Base-by-base conservation (phyloP, 2,329 filamentous ascomycete species). In the Chrysoporthe cubensis region DNA sequence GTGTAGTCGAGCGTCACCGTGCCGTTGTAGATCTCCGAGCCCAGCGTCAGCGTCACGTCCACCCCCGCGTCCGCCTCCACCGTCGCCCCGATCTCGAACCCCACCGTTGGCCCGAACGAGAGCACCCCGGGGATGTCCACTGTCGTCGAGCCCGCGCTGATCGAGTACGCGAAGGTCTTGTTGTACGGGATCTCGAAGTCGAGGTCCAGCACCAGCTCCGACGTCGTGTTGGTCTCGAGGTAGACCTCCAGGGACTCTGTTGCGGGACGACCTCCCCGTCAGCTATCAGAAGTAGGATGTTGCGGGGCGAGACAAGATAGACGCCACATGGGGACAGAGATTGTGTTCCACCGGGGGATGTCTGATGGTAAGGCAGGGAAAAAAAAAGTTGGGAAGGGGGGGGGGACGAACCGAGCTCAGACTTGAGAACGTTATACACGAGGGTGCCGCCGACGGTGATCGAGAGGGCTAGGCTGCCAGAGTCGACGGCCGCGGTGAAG, bases 401-500 rank as follows among this genome's bases (percentile, higher is more conserved):
- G 18, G 14, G n/a, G 11, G 34, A 58, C 63, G 43, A 1, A 65
- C 63, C 54, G 16, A 65, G 42, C n/a, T 46, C 44, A n/a, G 63
- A 74, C 32, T 70, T 70, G 60, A 76, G 72, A 67, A 82, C 78
- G 68, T 77, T 78, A 73, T 80, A 83, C 62, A 75, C 74, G 21
- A 83, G 74, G 66, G 78, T 77, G 37, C 81, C 81, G 1, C 80
- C 82, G 57, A 83, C 78, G 16, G 78, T 78, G 56, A 81, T 74
- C 18, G 74, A 75, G 37, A 78, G 75, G 42, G 74, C 74, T 64
- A 83, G 76, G 62, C 72, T 70, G 34, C 76, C 79, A 32, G 73
- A 71, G 44, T 81, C 74, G 32, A 78, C 78, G 2, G 73, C 75
- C 13, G 80, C 73, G 16, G 72, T 78, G 63, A 81, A 66, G 70